Conservation (phyloP, 2,329 filamentous ascomycete genomes). For the Lasiodiplodia hormozganensis region DNA sequence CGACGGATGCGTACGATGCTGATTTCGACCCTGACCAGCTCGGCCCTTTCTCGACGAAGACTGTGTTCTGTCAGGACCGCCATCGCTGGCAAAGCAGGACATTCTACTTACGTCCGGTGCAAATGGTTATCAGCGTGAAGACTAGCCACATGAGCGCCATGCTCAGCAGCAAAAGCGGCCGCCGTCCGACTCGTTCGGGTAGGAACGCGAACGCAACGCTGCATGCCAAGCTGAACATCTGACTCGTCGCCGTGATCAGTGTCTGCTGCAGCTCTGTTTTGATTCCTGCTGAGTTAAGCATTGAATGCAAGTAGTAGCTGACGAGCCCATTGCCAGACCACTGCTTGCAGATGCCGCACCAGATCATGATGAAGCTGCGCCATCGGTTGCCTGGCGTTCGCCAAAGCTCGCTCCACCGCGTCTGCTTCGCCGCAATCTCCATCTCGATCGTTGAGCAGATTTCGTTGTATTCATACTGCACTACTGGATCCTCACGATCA, state of each 20-base stretch:
- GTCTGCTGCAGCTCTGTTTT: constrained; percentile 45
- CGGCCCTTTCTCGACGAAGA: constrained; percentile 23
- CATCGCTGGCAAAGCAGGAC: too few species aligned
- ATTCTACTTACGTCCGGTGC: constrained; percentile 10
- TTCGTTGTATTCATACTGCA: constrained; percentile 71
- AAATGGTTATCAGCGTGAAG: constrained; percentile 42
- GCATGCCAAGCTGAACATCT: constrained; percentile 67
- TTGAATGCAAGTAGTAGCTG: constrained; percentile 48
- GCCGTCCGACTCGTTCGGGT: constrained; percentile 44
- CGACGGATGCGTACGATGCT: constrained; percentile 38
- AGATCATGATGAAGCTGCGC: constrained; percentile 60
- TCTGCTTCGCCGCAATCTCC: constrained; percentile 51
- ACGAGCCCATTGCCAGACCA: constrained; percentile 63
- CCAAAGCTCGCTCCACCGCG: constrained; percentile 20
- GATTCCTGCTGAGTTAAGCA: constrained; percentile 45
- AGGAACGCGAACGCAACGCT: constrained; percentile 53
- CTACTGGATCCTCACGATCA: constrained; percentile 64
- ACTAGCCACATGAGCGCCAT: constrained; percentile 48
- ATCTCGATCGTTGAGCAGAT: constrained; percentile 69
- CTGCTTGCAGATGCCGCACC: constrained; percentile 63
- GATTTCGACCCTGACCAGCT: constrained; percentile 14
- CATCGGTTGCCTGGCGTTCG: constrained; percentile 56
- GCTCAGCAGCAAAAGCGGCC: constrained; percentile 44
- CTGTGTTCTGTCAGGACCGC: not conserved
- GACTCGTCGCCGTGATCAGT: constrained; percentile 57